Evolutionary conservation across 192 early-diverging fungal species (phyloP).

Genomic region (Coemansia asiatica): DNA sequence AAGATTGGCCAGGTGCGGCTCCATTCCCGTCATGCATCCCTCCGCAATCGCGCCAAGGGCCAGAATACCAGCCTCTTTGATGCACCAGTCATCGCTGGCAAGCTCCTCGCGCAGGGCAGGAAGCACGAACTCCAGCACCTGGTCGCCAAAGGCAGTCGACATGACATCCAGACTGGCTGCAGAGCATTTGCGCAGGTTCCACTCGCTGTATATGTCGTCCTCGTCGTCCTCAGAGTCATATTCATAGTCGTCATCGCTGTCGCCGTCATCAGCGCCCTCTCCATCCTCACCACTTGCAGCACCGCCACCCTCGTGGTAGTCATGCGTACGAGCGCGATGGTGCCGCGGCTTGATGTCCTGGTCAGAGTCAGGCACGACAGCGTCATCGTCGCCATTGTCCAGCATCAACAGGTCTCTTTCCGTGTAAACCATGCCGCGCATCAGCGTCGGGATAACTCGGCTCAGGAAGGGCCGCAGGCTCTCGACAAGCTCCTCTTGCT

Average conservation of each 20-base stretch:
- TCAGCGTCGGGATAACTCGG: slow-evolving; percentile 86
- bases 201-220: slow-evolving; percentile 83
- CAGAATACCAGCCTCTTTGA: slow-evolving; percentile 92
- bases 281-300: slow-evolving; percentile 26
- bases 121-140: slow-evolving; percentile 79
- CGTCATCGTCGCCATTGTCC: slow-evolving; percentile 81
- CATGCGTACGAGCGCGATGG: slow-evolving; percentile 80
- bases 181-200: slow-evolving; percentile 98
- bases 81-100: slow-evolving; percentile 82
- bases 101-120: slow-evolving; percentile 84
- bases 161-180: slow-evolving; percentile 95
- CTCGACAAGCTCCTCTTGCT: slow-evolving; percentile 80
- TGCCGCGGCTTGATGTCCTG: slow-evolving; percentile 96
- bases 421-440: slow-evolving; percentile 95
- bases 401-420: slow-evolving; percentile 84
- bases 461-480: slow-evolving; percentile 67
- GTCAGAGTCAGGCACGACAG: slow-evolving; percentile 79
- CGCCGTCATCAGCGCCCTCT: slow-evolving; percentile 43
- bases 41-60: slow-evolving; percentile 98
- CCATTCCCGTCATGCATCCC: slow-evolving; percentile 88
- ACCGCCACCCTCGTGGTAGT: slow-evolving; percentile 56
- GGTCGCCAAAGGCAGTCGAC: slow-evolving; percentile 83
- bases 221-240: slow-evolving; percentile 85
- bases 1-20: slow-evolving; percentile 82
- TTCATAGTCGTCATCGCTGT: slow-evolving; percentile 81